phyloP scores from a whole-genome alignment of 2,329 filamentous ascomycete genomes.

The Mycocentrospora acerina region DNA sequence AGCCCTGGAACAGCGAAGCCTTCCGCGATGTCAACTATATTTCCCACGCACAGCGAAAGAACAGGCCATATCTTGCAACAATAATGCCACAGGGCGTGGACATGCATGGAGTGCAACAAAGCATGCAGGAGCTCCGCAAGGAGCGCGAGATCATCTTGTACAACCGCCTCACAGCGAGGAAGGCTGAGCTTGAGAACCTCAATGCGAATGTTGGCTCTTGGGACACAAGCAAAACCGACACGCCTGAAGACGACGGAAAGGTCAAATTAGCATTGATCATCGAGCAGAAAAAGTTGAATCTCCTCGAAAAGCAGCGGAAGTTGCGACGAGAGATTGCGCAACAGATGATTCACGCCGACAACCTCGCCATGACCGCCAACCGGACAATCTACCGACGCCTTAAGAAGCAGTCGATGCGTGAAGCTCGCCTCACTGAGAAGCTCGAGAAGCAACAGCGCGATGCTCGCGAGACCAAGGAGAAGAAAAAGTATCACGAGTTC shows the following conservation, averaged over 20 bases:
- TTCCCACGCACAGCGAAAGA: constrained; percentile 73
- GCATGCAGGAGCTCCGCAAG: constrained; percentile 63
- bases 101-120: constrained; percentile 59
- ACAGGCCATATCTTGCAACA: constrained; percentile 79
- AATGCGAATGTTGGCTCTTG: constrained; percentile 85
- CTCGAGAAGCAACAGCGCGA: constrained; percentile 98
- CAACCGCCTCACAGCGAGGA: constrained; percentile 84
- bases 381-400: constrained; percentile 85
- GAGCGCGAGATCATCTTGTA: constrained; percentile 87
- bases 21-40: constrained; percentile 71
- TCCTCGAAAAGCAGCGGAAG: constrained; percentile 85
- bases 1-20: constrained; percentile 40
- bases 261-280: constrained; percentile 89
- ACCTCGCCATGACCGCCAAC: constrained; percentile 95
- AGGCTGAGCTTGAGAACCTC: constrained; percentile 78
- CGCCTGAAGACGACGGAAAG: constrained; percentile 69
- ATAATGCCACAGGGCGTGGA: constrained; percentile 89
- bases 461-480: constrained; percentile 91
- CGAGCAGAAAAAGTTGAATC: constrained; percentile 86
- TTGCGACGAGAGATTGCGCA: constrained; percentile 84
- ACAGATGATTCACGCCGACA: constrained; percentile 94
- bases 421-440: constrained; percentile 97
- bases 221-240: constrained; percentile 72
- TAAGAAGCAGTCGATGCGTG: constrained; percentile 95
- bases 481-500: constrained; percentile 95